Evolutionary conservation across 225 moss, liverwort and hornwort species (phyloP).

Genomic region (Sphagnum tenellum): DNA sequence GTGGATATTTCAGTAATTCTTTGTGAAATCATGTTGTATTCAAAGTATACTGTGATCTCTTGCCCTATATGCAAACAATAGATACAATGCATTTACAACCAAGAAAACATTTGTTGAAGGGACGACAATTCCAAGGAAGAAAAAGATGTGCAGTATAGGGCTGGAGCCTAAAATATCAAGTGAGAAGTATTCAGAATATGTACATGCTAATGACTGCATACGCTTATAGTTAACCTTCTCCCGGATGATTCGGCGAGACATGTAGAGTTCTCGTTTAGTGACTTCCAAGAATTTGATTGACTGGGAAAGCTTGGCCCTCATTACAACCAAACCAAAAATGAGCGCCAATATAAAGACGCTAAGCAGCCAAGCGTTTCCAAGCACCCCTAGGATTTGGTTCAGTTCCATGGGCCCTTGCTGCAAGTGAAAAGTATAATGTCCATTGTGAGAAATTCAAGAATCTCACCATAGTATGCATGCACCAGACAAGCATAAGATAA

Average conservation of each 20-base stretch:
- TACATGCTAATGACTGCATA: neutral
- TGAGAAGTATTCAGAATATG: no score
- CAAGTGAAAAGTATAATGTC: neutral
- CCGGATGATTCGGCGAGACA: constrained; percentile 24
- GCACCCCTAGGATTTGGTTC: constrained; percentile 20
- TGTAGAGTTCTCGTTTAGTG: constrained; percentile 56
- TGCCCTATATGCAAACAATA: no score
- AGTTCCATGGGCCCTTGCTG: constrained; percentile 50
- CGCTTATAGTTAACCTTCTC: constrained; percentile 8
- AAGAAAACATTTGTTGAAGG: no score
- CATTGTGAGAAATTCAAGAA: neutral
- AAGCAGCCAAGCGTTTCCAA: constrained; percentile 56
- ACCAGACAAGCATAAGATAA: neutral
- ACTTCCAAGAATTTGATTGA: constrained; percentile 40
- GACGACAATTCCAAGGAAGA: no score
- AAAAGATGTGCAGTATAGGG: no score
- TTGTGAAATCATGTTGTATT: no score
- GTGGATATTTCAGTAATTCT: no score
- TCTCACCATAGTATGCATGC: neutral
- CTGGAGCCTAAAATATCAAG: no score
- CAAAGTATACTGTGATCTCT: no score
- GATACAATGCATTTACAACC: no score
- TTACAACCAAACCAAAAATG: constrained; percentile 29
- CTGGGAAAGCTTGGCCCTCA: constrained; percentile 53
- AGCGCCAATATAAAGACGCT: constrained; percentile 37